Percentiles rank a stretch among this genome's conserved stretches.
phyloP scores from a whole-genome alignment of 257 asterid species.

The Henckelia pumila region DNA sequence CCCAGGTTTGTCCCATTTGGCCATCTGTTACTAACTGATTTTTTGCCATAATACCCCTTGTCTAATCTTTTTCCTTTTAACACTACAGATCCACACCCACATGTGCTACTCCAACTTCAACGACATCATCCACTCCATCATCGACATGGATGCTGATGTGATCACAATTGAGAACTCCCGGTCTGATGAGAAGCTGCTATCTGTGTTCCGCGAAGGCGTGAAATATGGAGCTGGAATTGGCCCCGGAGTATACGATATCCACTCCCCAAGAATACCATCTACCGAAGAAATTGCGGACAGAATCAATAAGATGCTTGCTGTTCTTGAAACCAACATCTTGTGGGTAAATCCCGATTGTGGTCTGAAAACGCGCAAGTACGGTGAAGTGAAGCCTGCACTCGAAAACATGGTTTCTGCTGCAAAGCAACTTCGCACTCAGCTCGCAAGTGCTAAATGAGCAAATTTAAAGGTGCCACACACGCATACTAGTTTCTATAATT shows the following conservation, averaged over 20 bases:
- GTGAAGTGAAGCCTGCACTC: slow-evolving; percentile 73
- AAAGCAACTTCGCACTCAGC: slow-evolving; percentile 59
- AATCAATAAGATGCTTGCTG: slow-evolving; percentile 79
- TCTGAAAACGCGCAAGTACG: slow-evolving; percentile 73
- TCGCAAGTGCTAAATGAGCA: slow-evolving; percentile 58
- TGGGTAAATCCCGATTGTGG: slow-evolving; percentile 90
- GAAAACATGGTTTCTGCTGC: slow-evolving; percentile 65
- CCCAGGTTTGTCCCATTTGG: slow-evolving; percentile 45
- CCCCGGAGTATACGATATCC: slow-evolving; percentile 79
- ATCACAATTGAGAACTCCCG: slow-evolving; percentile 82
- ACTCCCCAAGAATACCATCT: slow-evolving; percentile 81
- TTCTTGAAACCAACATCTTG: slow-evolving; percentile 66
- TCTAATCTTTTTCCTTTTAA: background rate
- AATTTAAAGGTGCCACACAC: background rate
- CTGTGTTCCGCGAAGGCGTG: slow-evolving; percentile 81
- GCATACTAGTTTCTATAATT: background rate
- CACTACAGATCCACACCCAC: slow-evolving; percentile 70
- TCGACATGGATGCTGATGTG: slow-evolving; percentile 80
- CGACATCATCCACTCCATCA: slow-evolving; percentile 75
- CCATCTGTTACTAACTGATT: background rate
- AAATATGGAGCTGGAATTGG: slow-evolving; percentile 82
- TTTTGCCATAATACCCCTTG: background rate
- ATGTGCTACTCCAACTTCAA: slow-evolving; percentile 92
- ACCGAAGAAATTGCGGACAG: slow-evolving; percentile 65
- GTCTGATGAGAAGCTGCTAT: slow-evolving; percentile 78